These are phyloP conservation scores for Ascochyta rabiei DNA, from an alignment of 2,329 filamentous ascomycete genomes.

Conservation along the genomic window DNA sequence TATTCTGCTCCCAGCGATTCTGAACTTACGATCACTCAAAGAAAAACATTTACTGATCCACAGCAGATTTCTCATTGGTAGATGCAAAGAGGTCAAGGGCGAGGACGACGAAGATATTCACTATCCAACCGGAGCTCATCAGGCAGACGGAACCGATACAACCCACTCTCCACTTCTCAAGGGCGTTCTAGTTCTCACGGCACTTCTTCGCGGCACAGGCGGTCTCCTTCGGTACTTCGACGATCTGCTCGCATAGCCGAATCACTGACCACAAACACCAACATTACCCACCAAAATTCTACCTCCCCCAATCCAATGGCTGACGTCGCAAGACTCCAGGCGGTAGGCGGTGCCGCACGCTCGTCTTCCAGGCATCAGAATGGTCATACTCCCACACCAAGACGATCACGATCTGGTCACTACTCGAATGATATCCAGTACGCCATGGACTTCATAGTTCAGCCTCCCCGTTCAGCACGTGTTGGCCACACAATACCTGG, in stretches of 20 bases:
- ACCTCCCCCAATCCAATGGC: constrained; percentile 39
- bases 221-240: constrained; percentile 33
- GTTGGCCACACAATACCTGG: constrained; percentile 40
- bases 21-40: background rate
- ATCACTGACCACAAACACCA: constrained; percentile 35
- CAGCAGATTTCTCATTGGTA: constrained; percentile 3
- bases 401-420: constrained; percentile 34
- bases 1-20: background rate
- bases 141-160: constrained; percentile 35
- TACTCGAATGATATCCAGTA: constrained; percentile 41
- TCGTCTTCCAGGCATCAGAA: constrained; percentile 38
- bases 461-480: constrained; percentile 43
- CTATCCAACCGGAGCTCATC: constrained; percentile 35
- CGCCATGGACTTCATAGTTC: constrained; percentile 48
- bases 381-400: constrained; percentile 27
- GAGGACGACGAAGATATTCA: constrained; percentile 45
- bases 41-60: background rate
- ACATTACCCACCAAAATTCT: constrained; percentile 20
- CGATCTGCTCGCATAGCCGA: constrained; percentile 43
- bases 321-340: constrained; percentile 46
- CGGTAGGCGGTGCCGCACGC: constrained; percentile 40
- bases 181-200: constrained; percentile 21
- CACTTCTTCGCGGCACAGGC: constrained; percentile 22
- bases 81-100: constrained; percentile 46
- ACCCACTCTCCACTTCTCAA: constrained; percentile 19